Percentiles rank a stretch among this genome's conserved stretches.
Conservation (phyloP, 495 filamentous ascomycete genomes). For the Talaromyces stipitatus region DNA sequence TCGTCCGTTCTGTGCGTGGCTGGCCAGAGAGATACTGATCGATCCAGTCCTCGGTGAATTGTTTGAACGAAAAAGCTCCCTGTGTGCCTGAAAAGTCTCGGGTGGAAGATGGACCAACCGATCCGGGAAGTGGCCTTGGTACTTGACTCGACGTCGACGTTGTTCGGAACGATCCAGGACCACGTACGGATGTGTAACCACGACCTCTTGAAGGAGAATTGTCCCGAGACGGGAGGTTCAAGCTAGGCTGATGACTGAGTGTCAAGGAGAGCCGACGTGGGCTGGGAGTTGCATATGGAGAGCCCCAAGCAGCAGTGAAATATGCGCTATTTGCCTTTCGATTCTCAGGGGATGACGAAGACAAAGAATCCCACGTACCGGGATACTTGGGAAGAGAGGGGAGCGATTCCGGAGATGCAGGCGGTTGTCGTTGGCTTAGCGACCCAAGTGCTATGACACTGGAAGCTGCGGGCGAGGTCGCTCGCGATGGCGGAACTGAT, state of each 20-base stretch:
- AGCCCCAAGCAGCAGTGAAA: slow-evolving; percentile 66
- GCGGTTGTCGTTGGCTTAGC: slow-evolving; percentile 22
- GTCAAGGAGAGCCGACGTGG: slow-evolving; percentile 38
- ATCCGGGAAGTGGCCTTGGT: slow-evolving; percentile 11
- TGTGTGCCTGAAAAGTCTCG: slow-evolving; percentile 21
- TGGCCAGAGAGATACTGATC: slow-evolving; percentile 61
- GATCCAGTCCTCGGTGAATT: slow-evolving; percentile 73
- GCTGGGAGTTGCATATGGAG: slow-evolving; percentile 57
- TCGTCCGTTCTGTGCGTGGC: slow-evolving; percentile 51
- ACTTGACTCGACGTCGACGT: slow-evolving; percentile 6
- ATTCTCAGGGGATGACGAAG: slow-evolving; percentile 33
- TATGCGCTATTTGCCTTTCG: slow-evolving; percentile 40
- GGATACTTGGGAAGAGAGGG: slow-evolving; percentile 26
- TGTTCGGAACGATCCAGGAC: background rate
- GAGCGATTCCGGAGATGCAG: slow-evolving; percentile 20
- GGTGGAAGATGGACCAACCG: slow-evolving; percentile 15
- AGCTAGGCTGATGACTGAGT: slow-evolving; percentile 32
- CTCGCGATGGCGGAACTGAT: slow-evolving; percentile 13
- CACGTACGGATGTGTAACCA: slow-evolving; percentile 14
- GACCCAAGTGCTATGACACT: slow-evolving; percentile 31
- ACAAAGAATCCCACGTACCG: slow-evolving; percentile 27
- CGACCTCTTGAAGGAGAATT: slow-evolving; percentile 23
- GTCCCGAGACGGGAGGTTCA: slow-evolving; percentile 25
- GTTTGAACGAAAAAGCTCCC: slow-evolving; percentile 40
- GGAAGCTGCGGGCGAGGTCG: slow-evolving; percentile 32